Base-by-base conservation (phyloP, 2,329 filamentous ascomycete species). In the Scleromitrula shiraiana region DNA sequence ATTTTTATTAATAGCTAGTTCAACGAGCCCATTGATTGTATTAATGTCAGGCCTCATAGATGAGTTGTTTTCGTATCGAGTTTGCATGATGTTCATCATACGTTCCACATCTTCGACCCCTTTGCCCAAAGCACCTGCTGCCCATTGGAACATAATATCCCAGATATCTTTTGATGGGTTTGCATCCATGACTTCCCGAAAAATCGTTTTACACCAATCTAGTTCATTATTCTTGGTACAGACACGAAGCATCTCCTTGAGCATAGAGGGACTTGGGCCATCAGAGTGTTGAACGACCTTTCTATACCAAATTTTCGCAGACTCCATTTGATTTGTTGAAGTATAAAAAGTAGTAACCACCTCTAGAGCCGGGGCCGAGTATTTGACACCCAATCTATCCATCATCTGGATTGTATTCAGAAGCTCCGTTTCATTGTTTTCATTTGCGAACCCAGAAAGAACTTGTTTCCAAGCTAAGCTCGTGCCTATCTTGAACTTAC, bases 11-110 rank as follows among this genome's bases (percentile, higher is more conserved):
- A 83, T 82, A 8, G 88, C 86, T 49, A 82, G 80, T 45, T 78
- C 75, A 15, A 97, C 74, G 22, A 97, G 73, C 5, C 72, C 69
- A 60, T 97, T 95, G 58, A 97, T 80, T 5, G 85, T 88, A 3
- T 75, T 68, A 6, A 81, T 81, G 46, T 87, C 82, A 0, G 88
- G 79, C 6, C 70, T 65, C 3, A 75, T 56, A 14, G 68, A 67
- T 48, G 70, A 62, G 49, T 74, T 64, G 51, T 72, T 64, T 44
- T 68, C 59, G 52, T 70, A 74, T 41, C 72, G 68, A 9, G 70
- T 66, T n/a, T 71, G 65, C 74, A 88, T 83, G 17, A 82, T 72
- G 36, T 77, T 70, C 50, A 93, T 77, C 78, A 90, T 88, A 55
- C 81, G 77, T 47, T 79, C 75, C 51, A 90, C 74, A 61, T 88